A percentile compares a stretch with the other conserved stretches of the same genome.
These are phyloP conservation scores for Trypanosoma rangeli DNA, from an alignment of 208 protist species.

Conservation along the genomic window DNA sequence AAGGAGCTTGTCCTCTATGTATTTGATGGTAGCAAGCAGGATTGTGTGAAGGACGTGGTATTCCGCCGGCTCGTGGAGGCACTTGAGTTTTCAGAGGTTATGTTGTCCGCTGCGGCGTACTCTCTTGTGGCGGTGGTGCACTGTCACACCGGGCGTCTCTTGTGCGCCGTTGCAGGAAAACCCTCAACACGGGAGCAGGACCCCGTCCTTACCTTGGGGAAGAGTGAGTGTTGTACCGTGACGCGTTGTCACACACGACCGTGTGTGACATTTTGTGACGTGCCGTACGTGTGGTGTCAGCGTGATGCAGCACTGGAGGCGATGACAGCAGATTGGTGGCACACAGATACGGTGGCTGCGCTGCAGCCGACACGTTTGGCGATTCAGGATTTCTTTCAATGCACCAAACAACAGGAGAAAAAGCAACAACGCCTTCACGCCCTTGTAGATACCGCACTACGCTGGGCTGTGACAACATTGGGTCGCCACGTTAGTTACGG, in stretches of 20 bases:
- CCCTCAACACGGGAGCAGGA: slow-evolving; percentile 52
- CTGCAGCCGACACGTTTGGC: slow-evolving; percentile 6
- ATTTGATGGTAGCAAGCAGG: slow-evolving; percentile 16
- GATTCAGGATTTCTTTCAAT: slow-evolving; percentile 19
- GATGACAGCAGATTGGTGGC: not conserved
- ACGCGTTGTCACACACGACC: slow-evolving; percentile 29
- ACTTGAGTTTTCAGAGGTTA: slow-evolving; percentile 39
- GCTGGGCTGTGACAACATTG: slow-evolving; percentile 34
- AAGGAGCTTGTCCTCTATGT: slow-evolving; percentile 25
- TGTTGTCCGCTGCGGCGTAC: slow-evolving; percentile 27
- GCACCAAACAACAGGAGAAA: not conserved
- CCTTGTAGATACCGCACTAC: slow-evolving; percentile 22
- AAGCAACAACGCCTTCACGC: slow-evolving; percentile 6
- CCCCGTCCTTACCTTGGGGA: slow-evolving; percentile 37
- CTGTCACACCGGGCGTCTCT: slow-evolving; percentile 21
- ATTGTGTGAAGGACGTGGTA: slow-evolving; percentile 1
- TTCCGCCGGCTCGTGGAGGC: slow-evolving; percentile 36
- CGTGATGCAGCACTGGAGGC: slow-evolving; percentile 5
- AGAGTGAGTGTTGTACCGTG: slow-evolving; percentile 15
- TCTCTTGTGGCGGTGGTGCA: slow-evolving; percentile 43
- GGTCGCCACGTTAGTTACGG: slow-evolving; percentile 63
- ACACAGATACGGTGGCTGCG: not conserved
- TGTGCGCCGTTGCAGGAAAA: slow-evolving; percentile 45
- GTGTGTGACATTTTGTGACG: slow-evolving; percentile 54
- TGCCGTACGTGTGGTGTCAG: slow-evolving; percentile 42